A percentile compares a stretch with the other conserved stretches of the same genome.
Evolutionary conservation across 1,139 yeast species (phyloP).

Genomic region (Kodamaea sp.): DNA sequence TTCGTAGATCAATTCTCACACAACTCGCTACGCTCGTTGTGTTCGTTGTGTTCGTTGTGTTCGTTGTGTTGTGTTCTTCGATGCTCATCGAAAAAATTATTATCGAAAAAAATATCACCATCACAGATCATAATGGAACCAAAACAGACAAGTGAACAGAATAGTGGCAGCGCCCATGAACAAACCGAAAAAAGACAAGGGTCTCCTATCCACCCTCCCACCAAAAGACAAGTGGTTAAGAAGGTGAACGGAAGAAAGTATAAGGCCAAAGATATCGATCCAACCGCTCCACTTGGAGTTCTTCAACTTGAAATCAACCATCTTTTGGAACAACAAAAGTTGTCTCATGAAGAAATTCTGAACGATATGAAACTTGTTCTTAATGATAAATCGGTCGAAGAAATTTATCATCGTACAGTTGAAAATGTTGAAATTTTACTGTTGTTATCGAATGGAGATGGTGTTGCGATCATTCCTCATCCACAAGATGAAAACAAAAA

Average conservation of each 20-base stretch:
- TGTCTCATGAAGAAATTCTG: slow-evolving; percentile 45
- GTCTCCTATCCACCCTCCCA: neutral
- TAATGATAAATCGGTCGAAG: slow-evolving; percentile 51
- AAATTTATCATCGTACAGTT: slow-evolving; percentile 57
- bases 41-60: too few species aligned
- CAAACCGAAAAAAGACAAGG: neutral
- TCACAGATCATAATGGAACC: too few species aligned
- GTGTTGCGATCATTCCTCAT: slow-evolving; percentile 58
- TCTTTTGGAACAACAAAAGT: slow-evolving; percentile 41
- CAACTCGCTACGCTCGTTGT: too few species aligned
- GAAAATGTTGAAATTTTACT: slow-evolving; percentile 53
- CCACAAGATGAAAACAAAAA: slow-evolving; percentile 42
- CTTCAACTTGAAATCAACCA: slow-evolving; percentile 69
- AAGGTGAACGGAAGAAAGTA: slow-evolving; percentile 38
- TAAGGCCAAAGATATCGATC: slow-evolving; percentile 62
- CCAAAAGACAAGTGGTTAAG: slow-evolving; percentile 18
- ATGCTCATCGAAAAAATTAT: too few species aligned
- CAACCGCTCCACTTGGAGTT: slow-evolving; percentile 80
- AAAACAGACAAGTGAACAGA: too few species aligned
- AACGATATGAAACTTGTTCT: slow-evolving; percentile 67
- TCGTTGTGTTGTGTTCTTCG: too few species aligned
- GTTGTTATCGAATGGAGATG: slow-evolving; percentile 78
- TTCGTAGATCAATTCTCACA: too few species aligned
- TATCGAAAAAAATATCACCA: too few species aligned
- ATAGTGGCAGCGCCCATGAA: neutral